A percentile compares a stretch with the other conserved stretches of the same genome.
Evolutionary conservation across 352 stramenopile species (phyloP).

Genomic region (Pythium phragmiticola): DNA sequence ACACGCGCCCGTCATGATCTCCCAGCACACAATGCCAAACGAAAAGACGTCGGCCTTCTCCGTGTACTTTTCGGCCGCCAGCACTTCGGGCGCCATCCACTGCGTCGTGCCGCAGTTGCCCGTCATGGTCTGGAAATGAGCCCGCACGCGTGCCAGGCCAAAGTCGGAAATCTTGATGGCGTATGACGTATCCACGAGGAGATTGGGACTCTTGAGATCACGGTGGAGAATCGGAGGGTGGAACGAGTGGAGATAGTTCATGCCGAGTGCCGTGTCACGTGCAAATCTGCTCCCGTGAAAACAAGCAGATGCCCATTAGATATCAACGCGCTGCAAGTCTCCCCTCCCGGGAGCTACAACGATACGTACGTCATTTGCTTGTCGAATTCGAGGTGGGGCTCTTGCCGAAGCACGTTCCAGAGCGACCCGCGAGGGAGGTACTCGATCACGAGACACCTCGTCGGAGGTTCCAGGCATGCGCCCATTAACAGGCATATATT

Average conservation of each 20-base stretch:
- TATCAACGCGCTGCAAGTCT: not conserved
- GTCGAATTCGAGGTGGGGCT: slow-evolving; percentile 48
- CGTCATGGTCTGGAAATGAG: slow-evolving; percentile 88
- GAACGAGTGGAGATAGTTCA: slow-evolving; percentile 89
- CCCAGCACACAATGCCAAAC: slow-evolving; percentile 84
- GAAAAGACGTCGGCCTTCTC: slow-evolving; percentile 89
- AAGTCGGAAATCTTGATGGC: slow-evolving; percentile 90
- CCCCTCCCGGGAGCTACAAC: not conserved
- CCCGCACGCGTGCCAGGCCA: slow-evolving; percentile 73
- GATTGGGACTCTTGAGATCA: slow-evolving; percentile 85
- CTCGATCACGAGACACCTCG: slow-evolving; percentile 84
- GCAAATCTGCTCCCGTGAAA: slow-evolving; percentile 47
- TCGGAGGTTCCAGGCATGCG: slow-evolving; percentile 75
- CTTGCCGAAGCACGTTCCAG: slow-evolving; percentile 85
- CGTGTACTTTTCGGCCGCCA: slow-evolving; percentile 84
- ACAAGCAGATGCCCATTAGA: not conserved
- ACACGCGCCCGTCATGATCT: slow-evolving; percentile 88
- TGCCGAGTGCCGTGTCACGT: slow-evolving; percentile 75
- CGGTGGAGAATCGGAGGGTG: slow-evolving; percentile 84
- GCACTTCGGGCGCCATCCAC: slow-evolving; percentile 86
- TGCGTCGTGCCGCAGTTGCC: slow-evolving; percentile 85
- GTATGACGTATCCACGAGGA: slow-evolving; percentile 78
- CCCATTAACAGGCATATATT: slow-evolving; percentile 88
- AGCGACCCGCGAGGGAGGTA: slow-evolving; percentile 79
- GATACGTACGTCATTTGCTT: slow-evolving; percentile 65